Evolutionary conservation across 352 stramenopile species (phyloP), one percentile per base, ranked within the genome.

Genomic region (Pythium rhizo-oryzae): DNA sequence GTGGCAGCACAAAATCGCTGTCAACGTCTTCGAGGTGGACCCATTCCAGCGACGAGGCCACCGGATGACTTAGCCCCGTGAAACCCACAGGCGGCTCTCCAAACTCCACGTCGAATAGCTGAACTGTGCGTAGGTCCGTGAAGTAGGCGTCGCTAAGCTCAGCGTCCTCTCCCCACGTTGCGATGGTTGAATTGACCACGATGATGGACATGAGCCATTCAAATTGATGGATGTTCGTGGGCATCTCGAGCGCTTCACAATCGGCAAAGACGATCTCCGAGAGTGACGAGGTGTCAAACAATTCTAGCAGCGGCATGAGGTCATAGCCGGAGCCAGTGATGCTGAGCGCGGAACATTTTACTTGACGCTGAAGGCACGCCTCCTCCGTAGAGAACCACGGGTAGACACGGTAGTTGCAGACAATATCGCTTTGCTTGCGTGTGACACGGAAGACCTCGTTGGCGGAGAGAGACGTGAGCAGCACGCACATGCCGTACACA

Each of bases 371-470:
- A 21, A 65, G 13, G 30, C 67, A 69, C n/a, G 67, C 44, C 35
- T 73, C 67, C 8, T 57, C 24, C 1, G 19, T 57, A 4, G 60
- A 33, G 23, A 73, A 66, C 67, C 67, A 69, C 28, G 67, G 67
- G 21, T 73, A 16, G 0, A 73, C 47, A 12, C 3, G 28, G 43
- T 59, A 23, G 16, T 46, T 7, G 11, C 60, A 72, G 0, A 15
- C 7, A n/a, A 62, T 50, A 1, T 16, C 9, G 11, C 18, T 23
- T 28, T 64, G 58, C 43, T 58, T 28, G 47, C 24, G 59, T 9
- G 4, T 25, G 9, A 35, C 16, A 5, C 9, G 13, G 8, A 59
- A 52, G 8, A 25, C 59, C 19, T 53, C 37, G n/a, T 61, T 7
- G 1, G 55, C 41, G 1, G 19, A 13, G 12, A 66, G 30, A 0